Evolutionary conservation across 2,329 filamentous ascomycete genomes (phyloP), one percentile per base, ranked within the genome.

Genomic region (Fusarium pseudograminearum): DNA sequence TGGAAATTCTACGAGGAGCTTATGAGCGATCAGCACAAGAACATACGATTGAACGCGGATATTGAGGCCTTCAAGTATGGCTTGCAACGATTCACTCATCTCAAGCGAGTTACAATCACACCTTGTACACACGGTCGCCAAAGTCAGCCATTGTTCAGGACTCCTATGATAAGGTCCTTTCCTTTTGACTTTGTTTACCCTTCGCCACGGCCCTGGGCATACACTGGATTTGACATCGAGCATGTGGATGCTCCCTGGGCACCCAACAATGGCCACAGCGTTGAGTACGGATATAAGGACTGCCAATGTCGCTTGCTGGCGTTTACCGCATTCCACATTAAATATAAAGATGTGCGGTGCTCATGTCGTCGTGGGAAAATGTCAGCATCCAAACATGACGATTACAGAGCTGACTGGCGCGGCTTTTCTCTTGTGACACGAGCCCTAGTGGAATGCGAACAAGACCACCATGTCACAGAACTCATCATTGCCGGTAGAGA

Each of bases 101-200:
- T 61, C 0, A 42, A 20, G 8, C 16, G 41, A 20, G 18, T 61
- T 1, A 55, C 57, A 1, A 11, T 55, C 4, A 36, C 59, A 24
- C 59, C 57, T 7, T 20, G 41, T 5, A 31, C 46, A 1, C 59
- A 62, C 14, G 46, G 59, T 15, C 24, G 41, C 3, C 6, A 26
- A 15, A 14, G 24, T 0, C 18, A 41, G 3, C 57, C 59, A 3
- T 31, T 62, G 9, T 28, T 36, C 11, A 34, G 4, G 0, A 62
- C 57, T 7, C 59, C 57, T 3, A 61, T 62, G 46, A 61, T 62
- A 6, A 61, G 30, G 3, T 16, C 40, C 0, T 61, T 62, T 12
- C 59, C 59, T 36, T 16, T 8, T 2, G n/a, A 41, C 1, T 61
- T 62, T 5, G 57, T 54, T n/a, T 62, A 61, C 5, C 41, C 59